A percentile compares a stretch with the other conserved stretches of the same genome.
phyloP scores from a whole-genome alignment of 2,329 filamentous ascomycete genomes.

The Xylaria sp. region DNA sequence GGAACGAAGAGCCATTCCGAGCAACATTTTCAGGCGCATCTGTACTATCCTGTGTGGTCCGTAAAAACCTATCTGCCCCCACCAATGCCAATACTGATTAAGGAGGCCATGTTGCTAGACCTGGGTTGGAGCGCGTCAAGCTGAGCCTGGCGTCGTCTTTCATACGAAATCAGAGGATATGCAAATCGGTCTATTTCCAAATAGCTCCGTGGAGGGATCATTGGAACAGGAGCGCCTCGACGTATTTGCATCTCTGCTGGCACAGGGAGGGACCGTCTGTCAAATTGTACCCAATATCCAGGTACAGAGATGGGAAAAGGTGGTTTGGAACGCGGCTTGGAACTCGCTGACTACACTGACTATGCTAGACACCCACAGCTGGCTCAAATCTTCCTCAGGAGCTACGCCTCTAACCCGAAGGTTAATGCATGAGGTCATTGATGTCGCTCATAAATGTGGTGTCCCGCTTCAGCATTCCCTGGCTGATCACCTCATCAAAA shows the following conservation, averaged over 20 bases:
- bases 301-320: slow-evolving; percentile 67
- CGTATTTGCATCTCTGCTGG: slow-evolving; percentile 55
- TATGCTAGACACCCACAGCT: slow-evolving; percentile 62
- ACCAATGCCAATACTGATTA: slow-evolving; percentile 4
- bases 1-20: slow-evolving; percentile 66
- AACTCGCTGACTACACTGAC: slow-evolving; percentile 70
- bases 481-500: slow-evolving; percentile 59
- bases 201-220: slow-evolving; percentile 43
- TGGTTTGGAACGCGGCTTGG: slow-evolving; percentile 70
- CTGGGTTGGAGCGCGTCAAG: slow-evolving; percentile 65
- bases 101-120: slow-evolving; percentile 48
- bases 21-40: slow-evolving; percentile 61
- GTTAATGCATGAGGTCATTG: slow-evolving; percentile 64
- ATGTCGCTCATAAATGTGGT: slow-evolving; percentile 66
- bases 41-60: slow-evolving; percentile 66
- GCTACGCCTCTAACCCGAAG: slow-evolving; percentile 62
- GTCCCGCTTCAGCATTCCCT: slow-evolving; percentile 58
- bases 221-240: slow-evolving; percentile 54
- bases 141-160: slow-evolving; percentile 58
- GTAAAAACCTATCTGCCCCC: slow-evolving; percentile 39
- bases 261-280: slow-evolving; percentile 57
- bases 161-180: slow-evolving; percentile 65
- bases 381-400: slow-evolving; percentile 57
- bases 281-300: slow-evolving; percentile 66
- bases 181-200: slow-evolving; percentile 65